Percentiles rank a stretch among this genome's conserved stretches.
Conservation (phyloP, 2,329 filamentous ascomycete species). For the Fusarium sp. region DNA sequence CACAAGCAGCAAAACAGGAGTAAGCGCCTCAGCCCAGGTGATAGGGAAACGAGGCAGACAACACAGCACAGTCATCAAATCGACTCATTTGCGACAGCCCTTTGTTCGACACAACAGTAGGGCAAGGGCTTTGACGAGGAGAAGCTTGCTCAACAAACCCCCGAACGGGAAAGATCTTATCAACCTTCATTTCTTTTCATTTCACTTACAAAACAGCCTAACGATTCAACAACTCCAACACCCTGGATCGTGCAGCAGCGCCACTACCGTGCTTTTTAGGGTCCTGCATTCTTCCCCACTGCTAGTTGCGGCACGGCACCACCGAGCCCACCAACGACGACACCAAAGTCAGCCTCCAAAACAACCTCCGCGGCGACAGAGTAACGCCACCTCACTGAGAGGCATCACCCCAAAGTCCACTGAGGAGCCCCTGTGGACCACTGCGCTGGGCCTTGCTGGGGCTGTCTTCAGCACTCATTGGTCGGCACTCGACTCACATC, state of each 20-base stretch:
- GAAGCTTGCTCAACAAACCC: conserved; percentile 31
- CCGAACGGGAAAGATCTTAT: conserved; percentile 35
- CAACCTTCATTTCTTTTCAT: conserved; percentile 28
- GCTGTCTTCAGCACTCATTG: conserved; percentile 32
- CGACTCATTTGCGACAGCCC: conserved; percentile 19
- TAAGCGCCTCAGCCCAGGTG: conserved; percentile 28
- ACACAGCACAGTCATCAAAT: conserved; percentile 19
- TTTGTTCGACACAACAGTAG: conserved; percentile 19
- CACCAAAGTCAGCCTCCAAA: conserved; percentile 31
- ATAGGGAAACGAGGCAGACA: conserved; percentile 32
- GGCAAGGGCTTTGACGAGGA: conserved; percentile 35
- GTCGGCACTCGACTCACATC: conserved; percentile 33
- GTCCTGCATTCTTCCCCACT: conserved; percentile 39
- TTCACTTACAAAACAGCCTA: conserved; percentile 15
- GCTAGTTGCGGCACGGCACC: conserved; percentile 32
- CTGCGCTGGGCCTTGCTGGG: conserved; percentile 42
- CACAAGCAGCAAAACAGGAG: conserved; percentile 33
- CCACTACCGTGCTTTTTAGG: conserved; percentile 36
- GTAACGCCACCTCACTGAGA: conserved; percentile 30
- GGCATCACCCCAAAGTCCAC: conserved; percentile 30
- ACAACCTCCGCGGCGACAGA: conserved; percentile 10
- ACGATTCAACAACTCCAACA: conserved; percentile 26
- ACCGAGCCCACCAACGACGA: conserved; percentile 28
- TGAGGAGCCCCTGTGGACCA: conserved; percentile 43
- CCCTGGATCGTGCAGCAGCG: conserved; percentile 17